Percentiles rank a stretch among this genome's conserved stretches.
These are phyloP conservation scores for Cutaneotrichosporon curvatum DNA, from an alignment of 1,284 basidiomycete species.

Conservation along the genomic window DNA sequence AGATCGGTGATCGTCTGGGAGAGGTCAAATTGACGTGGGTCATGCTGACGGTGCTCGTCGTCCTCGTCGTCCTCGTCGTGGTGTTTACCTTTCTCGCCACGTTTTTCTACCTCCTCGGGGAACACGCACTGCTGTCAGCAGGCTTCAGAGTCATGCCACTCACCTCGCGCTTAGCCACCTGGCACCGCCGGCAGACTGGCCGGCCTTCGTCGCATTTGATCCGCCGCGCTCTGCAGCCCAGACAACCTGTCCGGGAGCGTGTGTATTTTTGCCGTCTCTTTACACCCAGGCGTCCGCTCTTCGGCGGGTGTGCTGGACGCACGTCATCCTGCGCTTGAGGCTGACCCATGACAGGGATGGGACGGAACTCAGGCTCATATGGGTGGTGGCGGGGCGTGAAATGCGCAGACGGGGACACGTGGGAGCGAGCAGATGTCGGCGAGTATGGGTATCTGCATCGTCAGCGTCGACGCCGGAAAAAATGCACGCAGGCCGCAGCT, in stretches of 20 bases:
- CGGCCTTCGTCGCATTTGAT: conserved; percentile 44
- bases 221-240: conserved; percentile 37
- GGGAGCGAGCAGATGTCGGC: too few relatives aligned
- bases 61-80: background rate
- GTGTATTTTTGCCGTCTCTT: conserved; percentile 41
- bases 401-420: too few relatives aligned
- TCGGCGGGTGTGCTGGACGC: background rate
- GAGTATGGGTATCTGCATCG: too few relatives aligned
- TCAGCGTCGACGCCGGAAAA: too few relatives aligned
- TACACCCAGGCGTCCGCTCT: conserved; percentile 22
- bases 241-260: conserved; percentile 39
- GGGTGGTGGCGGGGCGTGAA: too few relatives aligned
- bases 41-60: background rate
- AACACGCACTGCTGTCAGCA: conserved; percentile 6
- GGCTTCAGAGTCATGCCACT: conserved; percentile 9
- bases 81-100: background rate
- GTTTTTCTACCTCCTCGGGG: conserved; percentile 10
- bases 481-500: too few relatives aligned
- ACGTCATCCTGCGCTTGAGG: background rate
- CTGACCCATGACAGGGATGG: too few relatives aligned
- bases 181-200: conserved; percentile 38
- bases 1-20: conserved; percentile 8
- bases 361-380: too few relatives aligned
- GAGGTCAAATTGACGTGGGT: conserved; percentile 5
- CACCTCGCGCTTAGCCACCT: conserved; percentile 39